phyloP scores from a whole-genome alignment of 1,139 yeast genomes.

The Nematodospora anomalae region DNA sequence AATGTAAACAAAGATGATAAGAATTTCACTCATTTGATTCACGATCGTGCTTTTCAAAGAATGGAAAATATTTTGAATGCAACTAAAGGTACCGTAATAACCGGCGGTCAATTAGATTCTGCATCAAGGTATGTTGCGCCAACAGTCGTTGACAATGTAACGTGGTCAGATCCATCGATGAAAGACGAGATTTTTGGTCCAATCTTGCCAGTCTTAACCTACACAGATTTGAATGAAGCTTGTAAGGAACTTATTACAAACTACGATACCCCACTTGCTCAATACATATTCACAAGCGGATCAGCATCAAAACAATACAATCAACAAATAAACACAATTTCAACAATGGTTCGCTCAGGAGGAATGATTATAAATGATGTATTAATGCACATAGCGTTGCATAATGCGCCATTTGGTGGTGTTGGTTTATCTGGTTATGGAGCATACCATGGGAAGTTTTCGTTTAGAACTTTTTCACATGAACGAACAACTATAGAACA shows the following conservation, averaged over 20 bases:
- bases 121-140: conserved; percentile 63
- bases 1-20: conserved; percentile 25
- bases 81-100: conserved; percentile 59
- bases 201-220: conserved; percentile 68
- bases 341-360: conserved; percentile 66
- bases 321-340: conserved; percentile 51
- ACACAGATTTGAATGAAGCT: conserved; percentile 47
- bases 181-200: conserved; percentile 83
- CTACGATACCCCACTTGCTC: conserved; percentile 84
- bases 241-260: conserved; percentile 29
- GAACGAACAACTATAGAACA: conserved; percentile 68
- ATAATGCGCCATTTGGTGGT: conserved; percentile 87
- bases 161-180: conserved; percentile 72
- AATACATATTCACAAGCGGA: conserved; percentile 67
- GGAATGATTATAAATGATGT: conserved; percentile 71
- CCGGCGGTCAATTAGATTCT: conserved; percentile 54
- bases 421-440: conserved; percentile 80
- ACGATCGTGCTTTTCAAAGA: conserved; percentile 55
- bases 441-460: conserved; percentile 74
- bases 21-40: conserved; percentile 63
- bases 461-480: conserved; percentile 75
- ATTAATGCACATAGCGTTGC: conserved; percentile 65
- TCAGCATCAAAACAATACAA: conserved; percentile 32
- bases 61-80: conserved; percentile 43
- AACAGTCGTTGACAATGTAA: conserved; percentile 61